Evolutionary conservation across 176 grass and related monocot species (phyloP), one percentile per base, ranked within the genome.

Genomic region (Oryza nivara): DNA sequence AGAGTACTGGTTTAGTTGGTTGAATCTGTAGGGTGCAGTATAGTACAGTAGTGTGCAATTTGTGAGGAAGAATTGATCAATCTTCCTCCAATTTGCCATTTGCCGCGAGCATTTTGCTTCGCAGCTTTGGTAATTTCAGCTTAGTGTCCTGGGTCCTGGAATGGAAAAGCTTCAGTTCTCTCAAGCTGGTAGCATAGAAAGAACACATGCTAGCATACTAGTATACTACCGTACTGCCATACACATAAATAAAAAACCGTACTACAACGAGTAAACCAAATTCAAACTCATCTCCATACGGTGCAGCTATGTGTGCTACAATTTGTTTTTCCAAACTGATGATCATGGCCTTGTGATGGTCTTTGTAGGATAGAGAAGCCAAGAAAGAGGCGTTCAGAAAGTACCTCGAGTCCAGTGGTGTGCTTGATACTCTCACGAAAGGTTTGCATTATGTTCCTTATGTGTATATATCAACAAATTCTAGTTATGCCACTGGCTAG

Each of bases 361-460:
- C 19, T 74, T 71, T 86, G 40, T 80, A 95, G 96, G 93, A 98
- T 70, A 87, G 89, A 56, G 96, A 98, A 68, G 91, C 89, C 34
- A 95, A 95, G 89, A 98, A 98, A 83, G 96, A 98, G 79, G 80
- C 88, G 0, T 98, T 98, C 76, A 94, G 96, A 72, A 98, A 98
- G 81, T 98, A 98, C 73, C 91, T 98, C 67, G 93, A 98, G 30
- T 93, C 96, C 49, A 95, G 93, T 19, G 96, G 93, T 20, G 96
- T 98, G 68, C 89, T 98, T 3, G 96, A 98, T 92, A 88, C 91
- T 46, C 91, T 98, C 45, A 98, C 96, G 0, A 98, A 95, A 92
- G 96, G 96, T 98, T 88, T 67, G 69, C 22, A 8, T 81, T 34
- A 4, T 22, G 22, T 83, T 73, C 49, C 67, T 70, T 26, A 13